Base-by-base conservation (phyloP, 192 early-diverging fungal genomes). In the Backusella macrospora region DNA sequence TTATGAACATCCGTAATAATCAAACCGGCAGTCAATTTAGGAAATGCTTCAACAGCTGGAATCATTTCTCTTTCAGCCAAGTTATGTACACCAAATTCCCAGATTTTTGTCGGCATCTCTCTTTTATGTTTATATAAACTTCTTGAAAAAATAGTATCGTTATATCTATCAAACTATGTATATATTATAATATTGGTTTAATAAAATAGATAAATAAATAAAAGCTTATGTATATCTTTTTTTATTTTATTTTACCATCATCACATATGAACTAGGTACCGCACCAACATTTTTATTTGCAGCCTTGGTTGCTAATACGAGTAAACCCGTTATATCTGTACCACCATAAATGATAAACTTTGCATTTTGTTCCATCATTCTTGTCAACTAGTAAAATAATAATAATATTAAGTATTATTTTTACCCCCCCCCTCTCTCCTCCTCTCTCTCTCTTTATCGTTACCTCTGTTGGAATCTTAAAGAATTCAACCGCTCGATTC, bases 151-250 rank as follows among this genome's bases (percentile, higher is more conserved):
- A 44, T 43, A 1, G 42, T 45, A 1, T 68, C 45, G 47, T 68
- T 47, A 44, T 68, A 68, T 47, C 67, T 42, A 47, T 68, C 67
- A 68, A 68, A 45, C 67, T 68, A 46, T n/a, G n/a, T n/a, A n/a
- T n/a, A n/a, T n/a, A n/a, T n/a, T n/a, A n/a, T n/a, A n/a, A n/a
- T n/a, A n/a, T n/a, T n/a, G n/a, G n/a, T n/a, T n/a, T n/a, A n/a
- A n/a, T n/a, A n/a, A n/a, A n/a, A n/a, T n/a, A n/a, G n/a, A n/a
- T n/a, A n/a, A n/a, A n/a, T n/a, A n/a, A n/a, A n/a, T n/a, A n/a
- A n/a, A n/a, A n/a, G n/a, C n/a, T n/a, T n/a, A n/a, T n/a, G n/a
- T n/a, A n/a, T n/a, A n/a, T n/a, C n/a, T 9, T 52, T 52, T 21
- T 8, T 52, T 8, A 18, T 23, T 52, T 48, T 18, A 21, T 0